Percentiles rank a stretch among this genome's conserved stretches.
Conservation (phyloP, 2,329 filamentous ascomycete species). For the Aspergillus oerlinghausenensis region DNA sequence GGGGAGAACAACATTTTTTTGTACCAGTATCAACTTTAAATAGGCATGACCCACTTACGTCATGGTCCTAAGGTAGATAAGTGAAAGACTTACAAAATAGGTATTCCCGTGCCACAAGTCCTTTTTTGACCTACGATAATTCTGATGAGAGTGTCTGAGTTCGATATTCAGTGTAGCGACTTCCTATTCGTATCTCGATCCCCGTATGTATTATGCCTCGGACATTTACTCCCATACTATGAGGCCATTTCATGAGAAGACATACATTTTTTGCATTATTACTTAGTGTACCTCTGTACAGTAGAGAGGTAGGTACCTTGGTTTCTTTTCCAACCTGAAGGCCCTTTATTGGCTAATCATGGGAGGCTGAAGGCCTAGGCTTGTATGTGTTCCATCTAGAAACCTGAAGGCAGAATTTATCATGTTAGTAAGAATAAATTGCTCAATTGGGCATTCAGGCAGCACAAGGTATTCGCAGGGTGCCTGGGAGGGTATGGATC, state of each 20-base stretch:
- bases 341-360: no score
- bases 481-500: neutral
- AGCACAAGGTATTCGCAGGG: conserved; percentile 9
- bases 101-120: neutral
- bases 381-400: no score
- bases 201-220: no score
- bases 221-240: no score
- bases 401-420: neutral
- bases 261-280: neutral
- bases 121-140: neutral
- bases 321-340: neutral
- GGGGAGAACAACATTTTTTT: no score
- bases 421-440: neutral
- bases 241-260: no score
- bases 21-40: neutral
- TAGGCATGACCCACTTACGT: neutral
- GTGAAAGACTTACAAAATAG: neutral
- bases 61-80: neutral
- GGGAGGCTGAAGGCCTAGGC: no score
- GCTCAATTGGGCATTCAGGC: conserved; percentile 21
- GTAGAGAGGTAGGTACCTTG: neutral
- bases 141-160: neutral
- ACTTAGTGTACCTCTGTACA: neutral
- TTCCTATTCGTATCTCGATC: neutral
- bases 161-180: neutral